A percentile compares a stretch with the other conserved stretches of the same genome.
phyloP scores from a whole-genome alignment of 495 filamentous ascomycete species.

The Penicillium salamii region DNA sequence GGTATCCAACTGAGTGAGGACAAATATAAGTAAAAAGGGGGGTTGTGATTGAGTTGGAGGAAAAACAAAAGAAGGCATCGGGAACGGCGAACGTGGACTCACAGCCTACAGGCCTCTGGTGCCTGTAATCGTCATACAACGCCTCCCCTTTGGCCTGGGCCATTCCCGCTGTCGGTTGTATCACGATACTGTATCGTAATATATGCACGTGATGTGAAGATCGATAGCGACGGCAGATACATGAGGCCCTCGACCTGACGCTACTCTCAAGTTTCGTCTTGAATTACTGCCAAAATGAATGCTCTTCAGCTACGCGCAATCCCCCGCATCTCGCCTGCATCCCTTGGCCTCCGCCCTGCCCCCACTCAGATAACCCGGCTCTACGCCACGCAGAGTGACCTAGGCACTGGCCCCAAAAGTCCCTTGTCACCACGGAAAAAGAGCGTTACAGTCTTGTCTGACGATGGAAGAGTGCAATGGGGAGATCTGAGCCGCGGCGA shows the following conservation, averaged over 20 bases:
- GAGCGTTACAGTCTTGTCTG: slow-evolving; percentile 75
- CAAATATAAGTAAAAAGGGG: slow-evolving; percentile 7
- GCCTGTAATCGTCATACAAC: slow-evolving; percentile 7
- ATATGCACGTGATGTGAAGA: slow-evolving; percentile 7
- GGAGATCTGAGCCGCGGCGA: slow-evolving; percentile 66
- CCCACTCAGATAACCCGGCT: slow-evolving; percentile 28
- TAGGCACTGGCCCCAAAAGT: slow-evolving; percentile 30
- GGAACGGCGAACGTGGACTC: slow-evolving; percentile 32
- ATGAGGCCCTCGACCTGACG: neutral
- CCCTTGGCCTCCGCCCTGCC: slow-evolving; percentile 11
- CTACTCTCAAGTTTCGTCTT: neutral
- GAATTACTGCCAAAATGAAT: slow-evolving; percentile 15
- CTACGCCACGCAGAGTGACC: slow-evolving; percentile 55
- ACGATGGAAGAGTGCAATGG: slow-evolving; percentile 81
- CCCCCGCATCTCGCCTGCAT: slow-evolving; percentile 13
- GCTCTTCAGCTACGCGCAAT: slow-evolving; percentile 16
- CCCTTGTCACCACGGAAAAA: slow-evolving; percentile 41
- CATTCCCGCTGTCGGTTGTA: neutral
- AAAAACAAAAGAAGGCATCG: slow-evolving; percentile 17
- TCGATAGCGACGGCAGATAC: slow-evolving; percentile 4
- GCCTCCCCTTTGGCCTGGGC: neutral
- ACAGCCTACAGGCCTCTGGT: slow-evolving; percentile 16
- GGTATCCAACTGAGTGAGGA: slow-evolving; percentile 1
- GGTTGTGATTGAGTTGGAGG: neutral
- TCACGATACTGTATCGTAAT: slow-evolving; percentile 18